Base-by-base conservation (phyloP, 2,329 filamentous ascomycete species). In the Alternaria ventricosa region DNA sequence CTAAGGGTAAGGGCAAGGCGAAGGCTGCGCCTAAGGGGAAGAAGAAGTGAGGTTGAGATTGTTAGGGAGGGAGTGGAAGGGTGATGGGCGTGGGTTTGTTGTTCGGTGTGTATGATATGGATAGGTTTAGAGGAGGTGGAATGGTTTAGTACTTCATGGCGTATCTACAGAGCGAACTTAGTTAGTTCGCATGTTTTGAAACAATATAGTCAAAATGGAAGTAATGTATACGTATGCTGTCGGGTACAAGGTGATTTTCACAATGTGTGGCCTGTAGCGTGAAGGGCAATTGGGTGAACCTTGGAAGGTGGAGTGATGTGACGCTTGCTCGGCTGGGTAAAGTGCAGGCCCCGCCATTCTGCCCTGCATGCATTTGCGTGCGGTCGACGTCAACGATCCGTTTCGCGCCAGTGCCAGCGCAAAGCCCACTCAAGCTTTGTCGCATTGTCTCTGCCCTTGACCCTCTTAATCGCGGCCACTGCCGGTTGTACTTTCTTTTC, bases 1-100 rank as follows among this genome's bases (percentile, higher is more conserved):
- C 86, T 2, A 86, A 86, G 69, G 66, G 62, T 0, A 75, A 74
- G 61, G 74, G 69, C 2, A 88, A 84, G 67, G 82, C 79, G 2
- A 88, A 86, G 77, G 83, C 75, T 3, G 20, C 44, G 8, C 13
- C 59, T 4, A 66, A 61, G 44, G 55, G 64, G 6, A 57, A 57
- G 44, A 63, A 64, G 57, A 61, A 57, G 51, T 63, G 47, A 50
- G 6, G 2, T 13, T 9, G 6, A 6, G 41, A 12, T 9, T 18
- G 30, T 15, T 15, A n/a, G n/a, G n/a, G n/a, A n/a, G n/a, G n/a
- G n/a, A n/a, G n/a, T n/a, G n/a, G n/a, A n/a, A n/a, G 30, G 30
- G 13, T 33, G 15, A 6, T 33, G 28, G 28, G 3, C 28, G 5
- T 33, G 30, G 13, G 8, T 15, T 43, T 43, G 18, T 44, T 20